phyloP scores from a whole-genome alignment of 306 rosid genomes.

The Pyrus betulifolia region DNA sequence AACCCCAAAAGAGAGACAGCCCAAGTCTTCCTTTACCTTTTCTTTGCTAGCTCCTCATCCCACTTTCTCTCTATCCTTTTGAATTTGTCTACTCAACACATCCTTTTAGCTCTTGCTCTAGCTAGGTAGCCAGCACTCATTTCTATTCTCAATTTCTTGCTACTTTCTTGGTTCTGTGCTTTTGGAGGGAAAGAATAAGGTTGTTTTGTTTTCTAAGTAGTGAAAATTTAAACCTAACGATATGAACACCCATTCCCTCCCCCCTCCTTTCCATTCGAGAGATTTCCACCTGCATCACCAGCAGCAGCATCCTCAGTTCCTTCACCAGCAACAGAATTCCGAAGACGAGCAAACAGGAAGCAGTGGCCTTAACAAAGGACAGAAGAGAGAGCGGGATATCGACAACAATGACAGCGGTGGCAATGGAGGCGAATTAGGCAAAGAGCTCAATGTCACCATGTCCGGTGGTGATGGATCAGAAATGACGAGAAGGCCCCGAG shows the following conservation, averaged over 20 bases:
- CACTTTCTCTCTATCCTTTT: background rate
- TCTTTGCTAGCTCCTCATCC: background rate
- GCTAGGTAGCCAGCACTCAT: background rate
- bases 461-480: slow-evolving; percentile 33
- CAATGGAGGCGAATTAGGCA: slow-evolving; percentile 20
- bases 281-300: slow-evolving; percentile 69
- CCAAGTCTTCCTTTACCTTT: background rate
- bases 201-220: background rate
- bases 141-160: background rate
- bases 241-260: slow-evolving; percentile 91
- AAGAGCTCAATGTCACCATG: slow-evolving; percentile 13
- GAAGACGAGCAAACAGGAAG: slow-evolving; percentile 83
- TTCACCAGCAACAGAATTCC: slow-evolving; percentile 42
- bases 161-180: background rate
- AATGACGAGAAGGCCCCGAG: slow-evolving; percentile 63
- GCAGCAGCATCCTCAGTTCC: slow-evolving; percentile 37
- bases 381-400: slow-evolving; percentile 52
- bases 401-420: slow-evolving; percentile 16
- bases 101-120: background rate
- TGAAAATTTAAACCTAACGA: background rate
- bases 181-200: slow-evolving; percentile 1
- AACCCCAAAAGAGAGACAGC: background rate
- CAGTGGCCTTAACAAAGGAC: slow-evolving; percentile 43
- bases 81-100: background rate
- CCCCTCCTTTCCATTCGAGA: slow-evolving; percentile 78